Evolutionary conservation across 2,329 filamentous ascomycete species (phyloP), one percentile per base, ranked within the genome.

Genomic region (Xylariaceae sp.): DNA sequence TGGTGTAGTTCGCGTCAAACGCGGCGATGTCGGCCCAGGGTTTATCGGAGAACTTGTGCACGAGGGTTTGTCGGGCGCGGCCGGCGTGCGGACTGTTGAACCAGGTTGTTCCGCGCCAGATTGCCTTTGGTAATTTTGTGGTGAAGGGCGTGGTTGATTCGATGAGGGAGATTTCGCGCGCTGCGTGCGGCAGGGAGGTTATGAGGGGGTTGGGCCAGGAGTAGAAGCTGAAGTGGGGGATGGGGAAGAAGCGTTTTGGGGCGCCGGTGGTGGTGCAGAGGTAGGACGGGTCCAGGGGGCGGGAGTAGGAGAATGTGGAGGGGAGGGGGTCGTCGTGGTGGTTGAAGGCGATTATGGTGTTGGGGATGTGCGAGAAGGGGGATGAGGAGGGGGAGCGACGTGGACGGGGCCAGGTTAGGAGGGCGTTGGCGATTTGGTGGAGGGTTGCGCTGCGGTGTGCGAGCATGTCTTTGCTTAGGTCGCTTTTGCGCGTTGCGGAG

Each of bases 161-260:
- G 51, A 81, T 64, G 0, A 11, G 15, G 2, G 70, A 42, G 56
- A 80, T 78, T 54, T 73, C 73, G 0, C 50, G 39, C 0, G 76
- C 67, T 0, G 77, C 79, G 53, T 74, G 71, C 9, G 71, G 62
- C 11, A 81, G 67, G 5, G 77, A 77, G 4, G 74, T 75, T 68
- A 78, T 80, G 73, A 79, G 79, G 56, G 76, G 77, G 51, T 80
- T 74, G 18, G 77, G 73, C 81, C 81, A 83, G 4, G 78, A 76
- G 78, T 78, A 84, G 72, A 78, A 81, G 67, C 75, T 76, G 74
- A 81, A 86, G 73, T 80, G 82, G 58, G 81, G 81, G 72, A 83
- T 79, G 3, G 80, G 69, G 71, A 81, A 83, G 59, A 73, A 73
- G 42, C 58, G 60, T 68, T 52, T 57, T 1, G 13, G 8, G 0